Conservation (phyloP, 352 stramenopile species). For the Pythium periplocum region DNA sequence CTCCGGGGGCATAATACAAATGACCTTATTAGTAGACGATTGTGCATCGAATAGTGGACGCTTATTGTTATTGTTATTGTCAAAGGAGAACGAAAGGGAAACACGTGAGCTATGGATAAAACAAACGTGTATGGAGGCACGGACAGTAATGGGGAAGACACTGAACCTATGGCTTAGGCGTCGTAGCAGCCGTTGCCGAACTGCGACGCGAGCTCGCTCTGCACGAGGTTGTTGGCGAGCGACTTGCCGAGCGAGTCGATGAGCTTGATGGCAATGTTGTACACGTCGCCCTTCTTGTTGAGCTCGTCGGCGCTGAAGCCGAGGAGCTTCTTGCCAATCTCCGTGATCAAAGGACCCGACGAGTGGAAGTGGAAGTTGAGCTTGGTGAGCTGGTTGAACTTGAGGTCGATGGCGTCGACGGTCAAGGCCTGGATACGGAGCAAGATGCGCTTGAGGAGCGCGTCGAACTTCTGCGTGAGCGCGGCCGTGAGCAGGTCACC, state of each 20-base stretch:
- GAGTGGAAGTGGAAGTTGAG: conserved; percentile 44
- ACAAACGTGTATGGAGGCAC: no score
- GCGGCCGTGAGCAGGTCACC: conserved; percentile 33
- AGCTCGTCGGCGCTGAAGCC: conserved; percentile 39
- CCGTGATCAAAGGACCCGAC: conserved; percentile 31
- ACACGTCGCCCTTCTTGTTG: conserved; percentile 65
- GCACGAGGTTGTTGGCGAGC: conserved; percentile 46
- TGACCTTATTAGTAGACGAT: no score
- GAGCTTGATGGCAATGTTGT: conserved; percentile 37
- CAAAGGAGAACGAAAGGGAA: no score
- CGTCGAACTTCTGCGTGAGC: conserved; percentile 25
- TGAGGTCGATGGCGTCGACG: conserved; percentile 26
- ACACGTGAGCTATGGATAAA: no score
- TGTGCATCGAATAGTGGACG: no score
- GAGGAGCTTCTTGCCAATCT: conserved; percentile 41
- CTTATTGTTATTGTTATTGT: no score
- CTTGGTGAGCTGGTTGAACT: conserved; percentile 44
- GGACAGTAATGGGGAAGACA: no score
- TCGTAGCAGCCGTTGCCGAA: conserved; percentile 50
- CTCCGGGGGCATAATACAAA: no score
- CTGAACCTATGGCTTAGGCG: conserved; percentile 7
- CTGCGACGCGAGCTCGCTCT: conserved; percentile 23
- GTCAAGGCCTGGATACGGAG: conserved; percentile 26
- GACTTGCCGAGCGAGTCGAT: conserved; percentile 36
- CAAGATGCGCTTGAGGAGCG: conserved; percentile 23